Conservation (phyloP, 257 asterid genomes). For the Petunia axillaris region DNA sequence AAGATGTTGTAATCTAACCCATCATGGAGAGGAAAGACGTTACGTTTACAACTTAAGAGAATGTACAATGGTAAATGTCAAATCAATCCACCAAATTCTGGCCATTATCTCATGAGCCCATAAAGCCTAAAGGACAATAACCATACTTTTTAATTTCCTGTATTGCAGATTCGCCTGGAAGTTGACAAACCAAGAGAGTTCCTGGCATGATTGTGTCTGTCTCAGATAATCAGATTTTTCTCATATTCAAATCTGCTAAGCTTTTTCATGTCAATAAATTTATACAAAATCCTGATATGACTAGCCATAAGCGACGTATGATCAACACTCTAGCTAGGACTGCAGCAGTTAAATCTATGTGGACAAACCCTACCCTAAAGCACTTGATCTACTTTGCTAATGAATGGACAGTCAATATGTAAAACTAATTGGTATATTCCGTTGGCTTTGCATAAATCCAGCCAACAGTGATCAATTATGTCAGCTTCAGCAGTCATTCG, state of each 20-base stretch:
- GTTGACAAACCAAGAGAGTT: slow-evolving; percentile 49
- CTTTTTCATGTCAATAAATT: slow-evolving; percentile 18
- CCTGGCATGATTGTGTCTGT: slow-evolving; percentile 26
- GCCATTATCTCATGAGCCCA: slow-evolving; percentile 19
- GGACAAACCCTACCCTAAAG: background rate
- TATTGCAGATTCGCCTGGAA: slow-evolving; percentile 61
- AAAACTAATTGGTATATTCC: background rate
- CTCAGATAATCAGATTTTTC: background rate
- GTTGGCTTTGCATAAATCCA: slow-evolving; percentile 4
- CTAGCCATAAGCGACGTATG: background rate
- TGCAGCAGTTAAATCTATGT: background rate
- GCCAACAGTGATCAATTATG: background rate
- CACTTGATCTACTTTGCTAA: background rate
- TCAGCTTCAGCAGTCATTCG: slow-evolving; percentile 1
- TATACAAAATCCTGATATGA: slow-evolving; percentile 11
- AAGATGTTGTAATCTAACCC: too few species aligned
- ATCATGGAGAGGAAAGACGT: too few species aligned
- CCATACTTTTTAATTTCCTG: slow-evolving; percentile 25
- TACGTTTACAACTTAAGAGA: too few species aligned
- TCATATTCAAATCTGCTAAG: slow-evolving; percentile 9
- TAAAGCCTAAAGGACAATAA: too few species aligned
- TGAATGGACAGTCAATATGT: slow-evolving; percentile 15
- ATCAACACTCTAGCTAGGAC: background rate
- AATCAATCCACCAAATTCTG: slow-evolving; percentile 71
- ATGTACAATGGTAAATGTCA: slow-evolving; percentile 35